phyloP scores from a whole-genome alignment of 2,329 filamentous ascomycete genomes.

The Cercospora zeae-maydis region DNA sequence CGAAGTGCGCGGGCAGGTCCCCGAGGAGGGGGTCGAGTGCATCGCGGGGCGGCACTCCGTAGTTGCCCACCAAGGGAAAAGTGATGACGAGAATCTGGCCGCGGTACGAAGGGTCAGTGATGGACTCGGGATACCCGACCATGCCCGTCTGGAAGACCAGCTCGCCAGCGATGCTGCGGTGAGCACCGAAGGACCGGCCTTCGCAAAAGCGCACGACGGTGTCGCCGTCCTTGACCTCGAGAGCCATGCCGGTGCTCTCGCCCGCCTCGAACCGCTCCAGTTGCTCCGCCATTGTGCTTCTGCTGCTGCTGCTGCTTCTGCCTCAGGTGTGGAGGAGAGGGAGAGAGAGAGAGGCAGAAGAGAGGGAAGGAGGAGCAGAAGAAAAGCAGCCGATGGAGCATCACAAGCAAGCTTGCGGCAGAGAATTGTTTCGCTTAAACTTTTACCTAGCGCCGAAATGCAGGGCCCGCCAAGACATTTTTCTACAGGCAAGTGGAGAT shows the following conservation, averaged over 20 bases:
- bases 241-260: conserved; percentile 55
- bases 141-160: conserved; percentile 99
- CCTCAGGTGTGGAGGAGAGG: conserved; percentile 7
- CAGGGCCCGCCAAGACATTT: background rate
- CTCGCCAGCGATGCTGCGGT: conserved; percentile 92
- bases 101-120: conserved; percentile 82
- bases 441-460: background rate
- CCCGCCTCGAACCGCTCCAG: conserved; percentile 25
- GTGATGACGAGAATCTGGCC: conserved; percentile 96
- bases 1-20: conserved; percentile 87
- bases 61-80: conserved; percentile 93
- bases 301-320: conserved; percentile 6
- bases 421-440: conserved; percentile 7
- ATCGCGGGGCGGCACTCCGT: conserved; percentile 88
- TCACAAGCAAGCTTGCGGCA: background rate
- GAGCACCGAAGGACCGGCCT: conserved; percentile 92
- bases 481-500: background rate
- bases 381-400: background rate
- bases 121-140: conserved; percentile 95
- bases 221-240: conserved; percentile 89
- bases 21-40: conserved; percentile 78
- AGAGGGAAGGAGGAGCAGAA: background rate
- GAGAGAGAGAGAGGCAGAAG: conserved; percentile 1
- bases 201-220: conserved; percentile 62
- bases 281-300: conserved; percentile 29